These are phyloP conservation scores for Fusarium sp. DNA, from an alignment of 2,329 filamentous ascomycete genomes.

Conservation along the genomic window DNA sequence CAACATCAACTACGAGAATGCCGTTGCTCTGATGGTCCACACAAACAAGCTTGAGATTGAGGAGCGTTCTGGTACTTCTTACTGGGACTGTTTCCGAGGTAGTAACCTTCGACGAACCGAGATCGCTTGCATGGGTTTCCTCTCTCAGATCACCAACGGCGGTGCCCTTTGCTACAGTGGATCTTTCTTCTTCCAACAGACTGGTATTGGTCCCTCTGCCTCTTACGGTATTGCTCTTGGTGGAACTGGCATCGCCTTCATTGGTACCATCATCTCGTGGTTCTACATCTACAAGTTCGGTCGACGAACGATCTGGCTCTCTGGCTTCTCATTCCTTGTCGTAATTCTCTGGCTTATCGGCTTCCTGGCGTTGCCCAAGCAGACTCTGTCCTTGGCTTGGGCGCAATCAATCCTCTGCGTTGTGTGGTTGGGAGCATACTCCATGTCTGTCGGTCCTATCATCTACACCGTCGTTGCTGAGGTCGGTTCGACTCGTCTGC, in stretches of 20 bases:
- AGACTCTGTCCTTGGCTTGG: constrained; percentile 50
- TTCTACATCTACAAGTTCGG: constrained; percentile 55
- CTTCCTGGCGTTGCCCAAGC: constrained; percentile 52
- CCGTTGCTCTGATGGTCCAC: constrained; percentile 55
- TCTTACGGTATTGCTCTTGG: constrained; percentile 55
- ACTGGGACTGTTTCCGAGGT: constrained; percentile 59
- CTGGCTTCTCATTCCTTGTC: constrained; percentile 50
- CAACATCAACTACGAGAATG: constrained; percentile 50
- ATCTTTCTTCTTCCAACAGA: constrained; percentile 59
- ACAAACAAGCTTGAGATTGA: constrained; percentile 58
- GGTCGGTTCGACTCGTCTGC: constrained; percentile 54
- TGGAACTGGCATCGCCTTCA: constrained; percentile 55
- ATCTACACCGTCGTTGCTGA: constrained; percentile 56
- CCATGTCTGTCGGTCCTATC: constrained; percentile 56
- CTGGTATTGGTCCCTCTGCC: constrained; percentile 50
- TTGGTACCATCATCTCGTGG: constrained; percentile 56
- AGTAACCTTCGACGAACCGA: constrained; percentile 58
- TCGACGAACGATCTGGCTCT: constrained; percentile 55
- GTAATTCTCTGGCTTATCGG: constrained; percentile 56
- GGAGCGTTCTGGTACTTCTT: constrained; percentile 50
- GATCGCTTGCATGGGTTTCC: constrained; percentile 54
- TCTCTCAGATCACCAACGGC: constrained; percentile 55
- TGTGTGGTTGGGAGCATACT: constrained; percentile 57
- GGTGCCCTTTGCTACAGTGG: constrained; percentile 53
- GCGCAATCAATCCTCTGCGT: constrained; percentile 54